Conservation (phyloP, 1,139 yeast genomes). For the Yamadazyma siamensis region DNA sequence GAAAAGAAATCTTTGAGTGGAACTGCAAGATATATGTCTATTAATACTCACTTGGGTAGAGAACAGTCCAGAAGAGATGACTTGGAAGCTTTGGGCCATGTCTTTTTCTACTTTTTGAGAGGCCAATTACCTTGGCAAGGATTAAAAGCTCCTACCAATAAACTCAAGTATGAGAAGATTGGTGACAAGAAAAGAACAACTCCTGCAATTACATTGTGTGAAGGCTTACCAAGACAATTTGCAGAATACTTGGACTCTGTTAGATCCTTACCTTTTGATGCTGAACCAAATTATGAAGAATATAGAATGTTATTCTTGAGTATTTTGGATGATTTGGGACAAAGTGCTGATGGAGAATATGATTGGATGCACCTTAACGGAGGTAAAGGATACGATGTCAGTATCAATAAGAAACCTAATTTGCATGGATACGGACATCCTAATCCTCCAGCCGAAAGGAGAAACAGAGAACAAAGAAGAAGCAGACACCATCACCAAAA, state of each 20-base stretch:
- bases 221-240: slow-evolving; percentile 81
- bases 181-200: slow-evolving; percentile 93
- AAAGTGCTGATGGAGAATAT: slow-evolving; percentile 78
- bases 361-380: slow-evolving; percentile 94
- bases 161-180: slow-evolving; percentile 93
- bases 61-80: slow-evolving; percentile 97
- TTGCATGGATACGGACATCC: slow-evolving; percentile 85
- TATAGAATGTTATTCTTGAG: slow-evolving; percentile 73
- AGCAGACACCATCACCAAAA: slow-evolving; percentile 40
- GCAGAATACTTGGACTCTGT: slow-evolving; percentile 84
- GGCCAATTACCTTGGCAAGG: slow-evolving; percentile 99
- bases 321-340: slow-evolving; percentile 68
- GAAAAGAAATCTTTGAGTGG: slow-evolving; percentile 94
- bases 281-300: slow-evolving; percentile 91
- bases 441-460: slow-evolving; percentile 52
- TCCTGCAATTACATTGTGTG: slow-evolving; percentile 71
- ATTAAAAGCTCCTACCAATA: slow-evolving; percentile 94
- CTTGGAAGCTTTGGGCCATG: slow-evolving; percentile 93
- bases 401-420: slow-evolving; percentile 81
- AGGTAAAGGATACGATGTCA: slow-evolving; percentile 89
- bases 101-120: slow-evolving; percentile 85
- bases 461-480: slow-evolving; percentile 48
- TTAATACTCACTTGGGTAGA: slow-evolving; percentile 94
- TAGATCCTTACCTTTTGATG: slow-evolving; percentile 82
- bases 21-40: slow-evolving; percentile 96